Evolutionary conservation across 2,329 filamentous ascomycete genomes (phyloP).

Genomic region (Ambrosiella cleistominuta): DNA sequence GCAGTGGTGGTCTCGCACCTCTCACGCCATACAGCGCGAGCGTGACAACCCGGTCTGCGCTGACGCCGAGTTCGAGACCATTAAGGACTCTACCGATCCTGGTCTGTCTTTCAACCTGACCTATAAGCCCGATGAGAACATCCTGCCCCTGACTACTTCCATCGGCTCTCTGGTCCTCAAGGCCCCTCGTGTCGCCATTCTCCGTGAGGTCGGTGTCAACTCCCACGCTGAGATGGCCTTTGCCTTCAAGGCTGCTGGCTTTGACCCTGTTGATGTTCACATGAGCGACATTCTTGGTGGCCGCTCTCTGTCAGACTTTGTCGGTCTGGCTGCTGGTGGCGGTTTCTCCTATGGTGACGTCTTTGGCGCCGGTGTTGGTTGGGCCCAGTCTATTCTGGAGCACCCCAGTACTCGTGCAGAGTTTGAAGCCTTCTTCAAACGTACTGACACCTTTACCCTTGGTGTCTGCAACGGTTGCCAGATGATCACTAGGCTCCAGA

Average conservation of each 20-base stretch:
- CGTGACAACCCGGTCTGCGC: conserved; percentile 79
- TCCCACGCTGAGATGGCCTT: conserved; percentile 97
- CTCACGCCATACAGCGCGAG: conserved; percentile 76
- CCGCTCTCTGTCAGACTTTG: conserved; percentile 64
- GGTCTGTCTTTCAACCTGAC: conserved; percentile 72
- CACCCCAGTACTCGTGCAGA: conserved; percentile 59
- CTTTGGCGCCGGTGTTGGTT: conserved; percentile 84
- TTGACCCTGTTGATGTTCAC: conserved; percentile 82
- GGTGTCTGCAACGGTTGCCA: conserved; percentile 98
- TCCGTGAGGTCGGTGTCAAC: conserved; percentile 91
- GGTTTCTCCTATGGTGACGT: conserved; percentile 81
- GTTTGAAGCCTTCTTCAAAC: conserved; percentile 71
- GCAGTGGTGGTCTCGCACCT: conserved; percentile 75
- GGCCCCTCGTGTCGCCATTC: conserved; percentile 61
- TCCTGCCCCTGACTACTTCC: conserved; percentile 43
- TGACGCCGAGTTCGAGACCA: conserved; percentile 60
- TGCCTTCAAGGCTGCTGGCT: conserved; percentile 79
- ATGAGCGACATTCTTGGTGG: conserved; percentile 84
- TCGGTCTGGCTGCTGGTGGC: conserved; percentile 82
- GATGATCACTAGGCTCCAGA: conserved; percentile 64
- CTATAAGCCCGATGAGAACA: conserved; percentile 62
- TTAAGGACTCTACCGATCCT: conserved; percentile 58
- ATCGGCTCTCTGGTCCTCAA: conserved; percentile 35
- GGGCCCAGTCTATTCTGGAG: conserved; percentile 84
- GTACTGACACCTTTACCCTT: conserved; percentile 76